Evolutionary conservation across 805 yeast species (phyloP).

Genomic region (Starmerella bombicola): DNA sequence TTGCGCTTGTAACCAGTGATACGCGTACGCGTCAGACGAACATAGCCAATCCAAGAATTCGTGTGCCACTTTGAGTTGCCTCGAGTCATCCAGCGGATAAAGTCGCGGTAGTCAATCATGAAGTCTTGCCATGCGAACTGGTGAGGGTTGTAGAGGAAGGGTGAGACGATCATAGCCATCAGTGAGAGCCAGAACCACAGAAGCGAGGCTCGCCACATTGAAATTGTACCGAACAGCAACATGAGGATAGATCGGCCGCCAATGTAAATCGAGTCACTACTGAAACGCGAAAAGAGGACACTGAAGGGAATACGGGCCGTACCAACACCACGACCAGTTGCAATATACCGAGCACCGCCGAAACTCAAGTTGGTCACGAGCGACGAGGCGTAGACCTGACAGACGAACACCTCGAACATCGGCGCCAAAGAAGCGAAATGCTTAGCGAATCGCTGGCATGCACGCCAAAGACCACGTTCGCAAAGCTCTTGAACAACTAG

Average conservation of each 20-base stretch:
- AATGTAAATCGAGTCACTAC: conserved; percentile 59
- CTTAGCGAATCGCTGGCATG: conserved; percentile 52
- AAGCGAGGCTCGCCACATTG: conserved; percentile 91
- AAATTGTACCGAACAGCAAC: conserved; percentile 58
- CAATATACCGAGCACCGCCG: conserved; percentile 86
- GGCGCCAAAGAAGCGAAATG: conserved; percentile 80
- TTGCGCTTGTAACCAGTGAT: conserved; percentile 83
- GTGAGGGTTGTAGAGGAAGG: conserved; percentile 93
- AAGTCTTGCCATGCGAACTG: conserved; percentile 94
- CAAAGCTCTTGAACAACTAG: conserved; percentile 73
- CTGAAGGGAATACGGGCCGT: conserved; percentile 66
- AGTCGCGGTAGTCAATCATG: conserved; percentile 92
- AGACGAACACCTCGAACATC: conserved; percentile 85
- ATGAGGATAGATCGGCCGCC: conserved; percentile 61
- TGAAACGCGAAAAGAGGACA: conserved; percentile 61
- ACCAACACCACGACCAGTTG: conserved; percentile 92
- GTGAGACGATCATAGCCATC: conserved; percentile 77
- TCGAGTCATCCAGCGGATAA: conserved; percentile 71
- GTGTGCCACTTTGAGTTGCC: conserved; percentile 58
- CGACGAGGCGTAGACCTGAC: conserved; percentile 81
- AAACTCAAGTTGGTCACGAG: conserved; percentile 61
- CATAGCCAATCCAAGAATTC: conserved; percentile 70
- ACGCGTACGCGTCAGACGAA: conserved; percentile 68
- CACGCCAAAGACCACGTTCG: conserved; percentile 74
- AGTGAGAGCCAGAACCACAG: conserved; percentile 96